These are phyloP conservation scores for Gonapodya prolifera DNA, from an alignment of 192 early-diverging fungal genomes.

Conservation along the genomic window DNA sequence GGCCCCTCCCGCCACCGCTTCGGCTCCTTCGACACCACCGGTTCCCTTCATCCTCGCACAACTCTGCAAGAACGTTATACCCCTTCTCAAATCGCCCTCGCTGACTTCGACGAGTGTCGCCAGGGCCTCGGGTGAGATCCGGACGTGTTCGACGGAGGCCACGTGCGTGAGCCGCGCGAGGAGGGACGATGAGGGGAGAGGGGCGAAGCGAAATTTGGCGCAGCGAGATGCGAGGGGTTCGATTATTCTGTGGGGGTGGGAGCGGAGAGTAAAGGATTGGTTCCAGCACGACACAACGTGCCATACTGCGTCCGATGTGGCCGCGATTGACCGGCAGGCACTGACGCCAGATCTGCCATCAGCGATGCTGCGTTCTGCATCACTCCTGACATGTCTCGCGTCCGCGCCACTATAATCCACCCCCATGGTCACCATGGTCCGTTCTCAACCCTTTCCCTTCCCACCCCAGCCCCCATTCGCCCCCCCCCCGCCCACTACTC, in stretches of 20 bases:
- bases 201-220: slow-evolving; percentile 90
- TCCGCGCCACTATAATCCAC: no score
- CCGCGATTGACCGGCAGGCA: slow-evolving; percentile 3
- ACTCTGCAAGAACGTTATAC: slow-evolving; percentile 85
- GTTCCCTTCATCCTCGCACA: slow-evolving; percentile 26
- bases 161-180: slow-evolving; percentile 52
- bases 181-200: slow-evolving; percentile 50
- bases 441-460: no score
- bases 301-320: neutral
- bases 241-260: slow-evolving; percentile 52
- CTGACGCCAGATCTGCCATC: neutral
- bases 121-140: slow-evolving; percentile 38
- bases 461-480: no score
- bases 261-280: neutral
- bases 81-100: slow-evolving; percentile 82
- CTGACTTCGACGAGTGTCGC: slow-evolving; percentile 55
- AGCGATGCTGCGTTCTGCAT: slow-evolving; percentile 5
- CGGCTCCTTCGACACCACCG: no score
- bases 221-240: slow-evolving; percentile 88
- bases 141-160: slow-evolving; percentile 49
- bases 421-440: no score
- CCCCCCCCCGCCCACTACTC: neutral
- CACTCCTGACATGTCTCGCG: no score
- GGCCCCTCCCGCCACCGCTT: no score
- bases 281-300: slow-evolving; percentile 20